Evolutionary conservation across 331 rosid genomes (phyloP).

Genomic region (Telfairia occidentalis): DNA sequence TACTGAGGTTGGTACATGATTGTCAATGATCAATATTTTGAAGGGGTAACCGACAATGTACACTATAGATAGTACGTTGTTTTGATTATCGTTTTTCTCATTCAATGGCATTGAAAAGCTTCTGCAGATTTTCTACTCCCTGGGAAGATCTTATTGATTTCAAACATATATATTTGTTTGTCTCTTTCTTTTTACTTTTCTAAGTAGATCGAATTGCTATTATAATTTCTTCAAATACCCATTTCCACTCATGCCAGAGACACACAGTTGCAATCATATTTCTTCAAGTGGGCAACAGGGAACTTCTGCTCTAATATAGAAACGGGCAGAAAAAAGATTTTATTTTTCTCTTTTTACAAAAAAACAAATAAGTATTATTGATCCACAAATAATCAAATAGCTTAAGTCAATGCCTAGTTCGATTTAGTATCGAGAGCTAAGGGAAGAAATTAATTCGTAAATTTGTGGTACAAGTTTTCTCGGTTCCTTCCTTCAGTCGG

Average conservation of each 20-base stretch:
- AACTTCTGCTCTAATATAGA: no score
- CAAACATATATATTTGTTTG: not conserved
- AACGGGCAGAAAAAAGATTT: no score
- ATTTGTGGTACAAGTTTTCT: no score
- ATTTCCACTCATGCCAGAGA: not conserved
- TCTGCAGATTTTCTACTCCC: not conserved
- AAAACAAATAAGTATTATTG: no score
- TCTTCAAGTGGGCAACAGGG: no score
- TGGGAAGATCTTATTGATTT: not conserved
- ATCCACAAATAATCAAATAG: no score
- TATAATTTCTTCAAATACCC: not conserved
- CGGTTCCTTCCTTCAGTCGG: no score
- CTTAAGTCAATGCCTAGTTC: no score
- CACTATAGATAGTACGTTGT: constrained; percentile 7
- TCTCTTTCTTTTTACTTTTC: not conserved
- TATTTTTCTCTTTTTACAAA: no score
- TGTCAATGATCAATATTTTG: constrained; percentile 9
- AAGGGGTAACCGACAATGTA: not conserved
- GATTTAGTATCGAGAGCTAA: no score
- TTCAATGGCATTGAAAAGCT: not conserved
- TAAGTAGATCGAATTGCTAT: not conserved
- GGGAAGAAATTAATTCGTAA: no score
- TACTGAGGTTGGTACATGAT: not conserved
- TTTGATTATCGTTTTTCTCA: not conserved
- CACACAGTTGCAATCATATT: not conserved